Percentiles rank a stretch among this genome's conserved stretches.
phyloP scores from a whole-genome alignment of 2,329 filamentous ascomycete species.

The Diaporthe nobilis region DNA sequence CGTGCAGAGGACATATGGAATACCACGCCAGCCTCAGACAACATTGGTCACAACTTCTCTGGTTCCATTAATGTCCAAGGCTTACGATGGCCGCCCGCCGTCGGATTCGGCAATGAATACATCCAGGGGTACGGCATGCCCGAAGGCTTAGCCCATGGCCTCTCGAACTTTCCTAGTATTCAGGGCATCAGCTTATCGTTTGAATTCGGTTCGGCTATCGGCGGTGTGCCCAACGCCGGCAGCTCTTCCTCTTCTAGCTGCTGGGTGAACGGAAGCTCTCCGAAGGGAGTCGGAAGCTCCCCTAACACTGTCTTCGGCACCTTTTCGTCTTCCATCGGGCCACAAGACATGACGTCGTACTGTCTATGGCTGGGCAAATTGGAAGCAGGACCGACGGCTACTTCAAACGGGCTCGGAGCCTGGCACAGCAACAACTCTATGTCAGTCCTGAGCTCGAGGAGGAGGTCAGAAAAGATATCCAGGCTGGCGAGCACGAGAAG shows the following conservation, averaged over 20 bases:
- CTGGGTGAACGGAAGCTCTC: not conserved
- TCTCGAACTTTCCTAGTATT: too few species aligned
- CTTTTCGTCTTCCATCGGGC: conserved; percentile 27
- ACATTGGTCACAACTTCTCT: not conserved
- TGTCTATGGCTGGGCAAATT: too few species aligned
- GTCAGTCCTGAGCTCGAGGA: too few species aligned
- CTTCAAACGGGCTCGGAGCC: too few species aligned
- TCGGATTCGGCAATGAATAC: too few species aligned
- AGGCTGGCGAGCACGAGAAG: too few species aligned
- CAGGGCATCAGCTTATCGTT: too few species aligned
- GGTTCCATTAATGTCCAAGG: not conserved
- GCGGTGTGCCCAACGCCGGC: not conserved
- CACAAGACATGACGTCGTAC: not conserved
- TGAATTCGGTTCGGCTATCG: not conserved
- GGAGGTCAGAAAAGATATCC: too few species aligned
- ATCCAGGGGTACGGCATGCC: too few species aligned
- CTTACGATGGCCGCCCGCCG: not conserved
- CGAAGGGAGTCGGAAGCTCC: not conserved
- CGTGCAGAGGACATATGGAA: not conserved
- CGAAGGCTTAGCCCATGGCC: too few species aligned
- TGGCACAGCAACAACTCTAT: too few species aligned
- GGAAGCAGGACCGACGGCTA: too few species aligned
- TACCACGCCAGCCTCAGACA: not conserved
- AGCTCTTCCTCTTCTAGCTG: not conserved
- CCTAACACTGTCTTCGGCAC: conserved; percentile 13